phyloP scores from a whole-genome alignment of 768 basidiomycete genomes.

The Gyrodon lividus region DNA sequence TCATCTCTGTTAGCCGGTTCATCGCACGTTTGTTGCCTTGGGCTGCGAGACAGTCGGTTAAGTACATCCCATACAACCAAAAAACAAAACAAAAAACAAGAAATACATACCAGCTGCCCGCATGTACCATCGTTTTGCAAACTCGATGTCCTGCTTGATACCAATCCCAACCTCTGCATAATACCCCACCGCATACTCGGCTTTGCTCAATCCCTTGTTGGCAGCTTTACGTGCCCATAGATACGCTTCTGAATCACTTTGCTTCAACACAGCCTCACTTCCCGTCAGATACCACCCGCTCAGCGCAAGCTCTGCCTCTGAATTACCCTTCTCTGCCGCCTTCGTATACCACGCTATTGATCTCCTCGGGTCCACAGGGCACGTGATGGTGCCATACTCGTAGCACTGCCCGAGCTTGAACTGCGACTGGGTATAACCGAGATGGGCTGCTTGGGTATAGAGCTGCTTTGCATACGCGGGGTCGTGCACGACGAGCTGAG shows the following conservation, averaged over 20 bases:
- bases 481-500: conserved; percentile 72
- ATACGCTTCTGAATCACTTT: conserved; percentile 98
- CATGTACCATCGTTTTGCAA: conserved; percentile 99
- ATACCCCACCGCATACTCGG: conserved; percentile 98
- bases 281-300: conserved; percentile 99
- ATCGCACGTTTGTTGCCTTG: conserved; percentile 99
- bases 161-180: conserved; percentile 98
- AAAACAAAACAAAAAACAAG: background rate
- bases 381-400: conserved; percentile 87
- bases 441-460: conserved; percentile 87
- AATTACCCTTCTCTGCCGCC: conserved; percentile 94
- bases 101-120: conserved; percentile 83
- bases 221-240: conserved; percentile 96
- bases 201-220: conserved; percentile 94
- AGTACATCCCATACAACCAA: background rate
- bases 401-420: conserved; percentile 95
- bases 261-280: conserved; percentile 92
- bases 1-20: conserved; percentile 94
- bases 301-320: conserved; percentile 92
- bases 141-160: conserved; percentile 91
- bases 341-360: conserved; percentile 99
- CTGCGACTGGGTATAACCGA: conserved; percentile 92
- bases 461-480: conserved; percentile 79
- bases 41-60: conserved; percentile 45
- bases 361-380: conserved; percentile 88